These are phyloP conservation scores for Alternaria triticimaculans DNA, from an alignment of 2,329 filamentous ascomycete species.

Conservation along the genomic window DNA sequence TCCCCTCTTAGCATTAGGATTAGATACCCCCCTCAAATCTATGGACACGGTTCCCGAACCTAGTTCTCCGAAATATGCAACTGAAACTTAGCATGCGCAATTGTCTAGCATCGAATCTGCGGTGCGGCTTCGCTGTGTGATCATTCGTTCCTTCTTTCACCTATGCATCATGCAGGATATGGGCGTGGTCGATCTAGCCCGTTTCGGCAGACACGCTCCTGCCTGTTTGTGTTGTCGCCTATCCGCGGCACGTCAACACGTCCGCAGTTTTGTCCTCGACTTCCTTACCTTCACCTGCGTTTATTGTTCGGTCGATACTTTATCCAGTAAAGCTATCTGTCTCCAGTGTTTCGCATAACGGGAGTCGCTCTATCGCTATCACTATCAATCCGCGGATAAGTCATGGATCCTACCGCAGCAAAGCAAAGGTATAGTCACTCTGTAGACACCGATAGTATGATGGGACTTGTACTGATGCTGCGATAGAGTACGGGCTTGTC, in stretches of 20 bases:
- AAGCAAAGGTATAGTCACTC: background rate
- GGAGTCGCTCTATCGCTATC: background rate
- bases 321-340: background rate
- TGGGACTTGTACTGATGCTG: background rate
- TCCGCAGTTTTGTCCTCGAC: background rate
- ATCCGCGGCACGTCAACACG: background rate
- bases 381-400: background rate
- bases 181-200: background rate
- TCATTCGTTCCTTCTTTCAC: background rate
- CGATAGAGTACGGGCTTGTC: background rate
- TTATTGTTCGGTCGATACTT: background rate
- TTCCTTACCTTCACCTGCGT: background rate
- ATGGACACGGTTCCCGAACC: background rate
- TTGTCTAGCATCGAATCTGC: too few species aligned
- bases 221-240: background rate
- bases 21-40: slow-evolving; percentile 27
- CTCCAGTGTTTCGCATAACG: background rate
- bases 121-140: background rate
- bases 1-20: slow-evolving; percentile 14
- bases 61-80: background rate
- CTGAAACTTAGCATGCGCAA: too few species aligned
- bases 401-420: background rate
- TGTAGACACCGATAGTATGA: background rate
- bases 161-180: background rate
- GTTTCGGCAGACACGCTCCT: background rate